phyloP scores from a whole-genome alignment of 2,329 filamentous ascomycete species.

The Aspergillus aculeatus region DNA sequence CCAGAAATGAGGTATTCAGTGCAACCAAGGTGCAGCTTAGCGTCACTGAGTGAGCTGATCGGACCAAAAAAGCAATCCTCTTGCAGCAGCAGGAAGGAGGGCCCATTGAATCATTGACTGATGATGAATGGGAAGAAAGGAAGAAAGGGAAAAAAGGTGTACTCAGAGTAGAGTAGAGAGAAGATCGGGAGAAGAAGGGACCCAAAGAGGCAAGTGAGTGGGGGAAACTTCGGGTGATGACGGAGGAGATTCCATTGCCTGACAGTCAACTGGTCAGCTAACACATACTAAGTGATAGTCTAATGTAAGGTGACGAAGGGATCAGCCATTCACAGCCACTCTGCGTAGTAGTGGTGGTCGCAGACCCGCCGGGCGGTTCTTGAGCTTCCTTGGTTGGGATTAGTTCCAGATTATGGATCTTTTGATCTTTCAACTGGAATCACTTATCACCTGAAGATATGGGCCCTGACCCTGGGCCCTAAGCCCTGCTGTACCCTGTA shows the following conservation, averaged over 20 bases:
- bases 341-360: no score
- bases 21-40: neutral
- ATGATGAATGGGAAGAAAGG: neutral
- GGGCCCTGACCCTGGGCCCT: conserved; percentile 10
- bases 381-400: no score
- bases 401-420: no score
- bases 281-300: no score
- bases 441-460: conserved; percentile 1
- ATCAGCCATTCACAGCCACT: neutral
- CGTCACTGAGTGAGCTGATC: neutral
- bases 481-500: conserved; percentile 1
- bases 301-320: neutral
- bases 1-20: no score
- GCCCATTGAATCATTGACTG: neutral
- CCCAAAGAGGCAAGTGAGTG: neutral
- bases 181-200: conserved; percentile 11
- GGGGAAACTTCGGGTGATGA: neutral
- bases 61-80: neutral
- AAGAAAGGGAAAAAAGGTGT: neutral
- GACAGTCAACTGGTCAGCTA: neutral
- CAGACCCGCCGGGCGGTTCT: no score
- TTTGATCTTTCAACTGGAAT: no score
- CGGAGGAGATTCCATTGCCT: neutral
- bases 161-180: conserved; percentile 1
- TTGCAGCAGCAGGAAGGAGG: neutral